Base-by-base conservation (phyloP, 352 stramenopile genomes). In the Phytophthora pinifolia region DNA sequence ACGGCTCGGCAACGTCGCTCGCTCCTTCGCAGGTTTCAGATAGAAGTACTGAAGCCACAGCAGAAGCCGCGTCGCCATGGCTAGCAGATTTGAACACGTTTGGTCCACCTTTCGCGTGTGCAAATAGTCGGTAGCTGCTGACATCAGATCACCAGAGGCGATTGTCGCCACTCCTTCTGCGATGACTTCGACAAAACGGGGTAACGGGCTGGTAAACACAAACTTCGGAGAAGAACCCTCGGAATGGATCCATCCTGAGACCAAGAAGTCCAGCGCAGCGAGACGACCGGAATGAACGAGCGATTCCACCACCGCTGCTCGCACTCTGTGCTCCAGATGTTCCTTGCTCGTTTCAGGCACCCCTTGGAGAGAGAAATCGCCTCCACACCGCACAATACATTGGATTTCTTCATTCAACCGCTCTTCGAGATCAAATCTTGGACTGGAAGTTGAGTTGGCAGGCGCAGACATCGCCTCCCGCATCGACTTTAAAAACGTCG, bases 31-130 rank as follows among this genome's bases (percentile, higher is more conserved):
- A 31, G 70, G 44, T 46, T 86, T 88, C 4, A 59, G 45, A 38
- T 86, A 86, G 50, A 78, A 83, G 39, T 86, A 89, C 37, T 75
- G 63, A 6, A 92, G 66, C 81, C 81, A 93, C 39, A 74, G 47
- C 9, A 93, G 44, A 4, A 93, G 65, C 5, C 67, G 65, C 7
- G 62, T 75, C 5, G 79, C 77, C 32, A 71, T 71, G 4, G 58
- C 55, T 27, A 93, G 54, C n/a, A 93, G 66, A 45, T 89, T 68
- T 0, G 65, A 74, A 41, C 77, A 87, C 4, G 72, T 78, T 42
- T 93, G 79, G 39, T 93, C 83, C 0, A 90, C 54, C 39, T 79
- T 73, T 8, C 74, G 70, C 0, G 77, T 85, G 59, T 88, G 61
- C 30, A 76, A 62, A 34, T 68, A 65, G 35, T 79, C 76, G 0